These are phyloP conservation scores for Microcos paniculata DNA, from an alignment of 345 rosid genomes.

Conservation along the genomic window DNA sequence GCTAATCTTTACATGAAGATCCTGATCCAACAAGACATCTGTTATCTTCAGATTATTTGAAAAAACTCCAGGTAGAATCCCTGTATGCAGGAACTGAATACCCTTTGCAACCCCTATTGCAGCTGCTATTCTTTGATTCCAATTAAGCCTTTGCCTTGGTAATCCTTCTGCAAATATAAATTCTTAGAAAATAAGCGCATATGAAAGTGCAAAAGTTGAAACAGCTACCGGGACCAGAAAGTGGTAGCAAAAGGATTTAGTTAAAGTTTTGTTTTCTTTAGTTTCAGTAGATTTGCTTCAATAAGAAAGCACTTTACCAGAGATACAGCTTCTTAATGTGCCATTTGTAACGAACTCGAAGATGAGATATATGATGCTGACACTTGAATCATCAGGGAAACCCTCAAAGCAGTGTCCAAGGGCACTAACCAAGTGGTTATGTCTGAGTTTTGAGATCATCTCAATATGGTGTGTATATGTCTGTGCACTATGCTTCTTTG, in stretches of 20 bases:
- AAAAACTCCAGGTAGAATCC: constrained; percentile 54
- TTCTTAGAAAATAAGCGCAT: background rate
- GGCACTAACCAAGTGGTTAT: constrained; percentile 50
- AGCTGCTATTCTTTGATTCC: constrained; percentile 52
- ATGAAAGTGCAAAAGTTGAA: background rate
- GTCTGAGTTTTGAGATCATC: constrained; percentile 59
- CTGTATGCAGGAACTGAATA: constrained; percentile 58
- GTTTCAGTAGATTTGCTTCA: background rate
- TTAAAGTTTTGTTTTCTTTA: too few species aligned
- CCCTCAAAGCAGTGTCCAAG: constrained; percentile 64
- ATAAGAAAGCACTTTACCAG: constrained; percentile 27
- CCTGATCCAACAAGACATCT: constrained; percentile 48
- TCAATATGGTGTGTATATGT: constrained; percentile 43
- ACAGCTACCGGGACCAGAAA: background rate
- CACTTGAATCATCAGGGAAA: constrained; percentile 37
- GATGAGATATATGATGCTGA: constrained; percentile 37
- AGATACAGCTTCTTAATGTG: constrained; percentile 42
- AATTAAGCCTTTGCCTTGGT: constrained; percentile 29
- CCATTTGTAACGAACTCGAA: constrained; percentile 47
- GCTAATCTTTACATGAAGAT: constrained; percentile 49
- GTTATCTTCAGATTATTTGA: constrained; percentile 52
- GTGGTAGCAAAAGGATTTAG: background rate
- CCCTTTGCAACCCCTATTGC: constrained; percentile 52
- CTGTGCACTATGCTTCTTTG: constrained; percentile 36
- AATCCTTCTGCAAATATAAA: constrained; percentile 19